These are phyloP conservation scores for Diplodia intermedia DNA, from an alignment of 2,329 filamentous ascomycete genomes.

Conservation along the genomic window DNA sequence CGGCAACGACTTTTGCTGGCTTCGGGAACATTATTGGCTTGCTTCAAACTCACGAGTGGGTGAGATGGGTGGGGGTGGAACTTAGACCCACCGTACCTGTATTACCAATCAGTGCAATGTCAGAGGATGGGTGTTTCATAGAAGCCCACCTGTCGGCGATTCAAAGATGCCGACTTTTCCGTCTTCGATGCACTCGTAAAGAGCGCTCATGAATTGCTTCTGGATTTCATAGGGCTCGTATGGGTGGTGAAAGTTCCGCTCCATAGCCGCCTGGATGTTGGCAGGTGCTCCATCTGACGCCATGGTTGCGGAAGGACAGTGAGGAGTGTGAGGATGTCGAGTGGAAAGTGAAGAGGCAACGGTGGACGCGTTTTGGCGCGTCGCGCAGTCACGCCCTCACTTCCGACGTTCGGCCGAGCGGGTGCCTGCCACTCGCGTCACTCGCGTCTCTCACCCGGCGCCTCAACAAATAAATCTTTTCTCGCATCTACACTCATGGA, in stretches of 20 bases:
- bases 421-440: not conserved
- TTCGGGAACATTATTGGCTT: not conserved
- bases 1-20: no score
- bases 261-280: not conserved
- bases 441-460: no score
- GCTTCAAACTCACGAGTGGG: not conserved
- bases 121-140: not conserved
- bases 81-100: conserved; percentile 52
- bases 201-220: conserved; percentile 81
- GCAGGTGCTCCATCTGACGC: not conserved
- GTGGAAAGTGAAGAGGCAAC: not conserved
- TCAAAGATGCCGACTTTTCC: conserved; percentile 88
- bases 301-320: not conserved
- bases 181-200: conserved; percentile 79
- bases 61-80: not conserved
- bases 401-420: not conserved
- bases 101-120: conserved; percentile 12
- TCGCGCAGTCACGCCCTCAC: conserved; percentile 10
- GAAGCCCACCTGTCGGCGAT: conserved; percentile 81
- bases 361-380: conserved; percentile 19
- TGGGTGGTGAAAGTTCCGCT: conserved; percentile 81
- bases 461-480: not conserved
- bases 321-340: not conserved
- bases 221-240: conserved; percentile 89
- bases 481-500: not conserved